Evolutionary conservation across 1,284 basidiomycete species (phyloP).

Genomic region (Cerioporus squamosus): DNA sequence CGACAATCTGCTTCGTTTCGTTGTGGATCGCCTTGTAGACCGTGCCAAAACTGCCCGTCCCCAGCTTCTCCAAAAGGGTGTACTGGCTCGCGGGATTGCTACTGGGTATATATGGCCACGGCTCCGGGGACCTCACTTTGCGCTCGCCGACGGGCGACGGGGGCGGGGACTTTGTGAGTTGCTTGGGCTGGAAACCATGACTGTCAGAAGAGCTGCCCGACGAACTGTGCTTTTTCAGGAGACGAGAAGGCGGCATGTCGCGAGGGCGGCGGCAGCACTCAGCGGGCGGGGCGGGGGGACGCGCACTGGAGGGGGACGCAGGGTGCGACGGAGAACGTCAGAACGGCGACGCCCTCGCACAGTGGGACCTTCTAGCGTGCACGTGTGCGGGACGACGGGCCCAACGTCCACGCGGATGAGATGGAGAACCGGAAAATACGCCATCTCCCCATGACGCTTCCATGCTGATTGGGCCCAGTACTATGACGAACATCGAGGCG

Average conservation of each 20-base stretch:
- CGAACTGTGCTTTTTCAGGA: slow-evolving; percentile 32
- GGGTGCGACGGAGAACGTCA: slow-evolving; percentile 16
- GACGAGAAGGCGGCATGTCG: slow-evolving; percentile 32
- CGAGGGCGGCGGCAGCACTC: slow-evolving; percentile 12
- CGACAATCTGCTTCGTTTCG: slow-evolving; percentile 91
- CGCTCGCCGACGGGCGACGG: slow-evolving; percentile 49
- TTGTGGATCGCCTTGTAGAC: slow-evolving; percentile 98
- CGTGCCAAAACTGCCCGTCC: slow-evolving; percentile 96
- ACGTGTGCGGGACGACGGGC: slow-evolving; percentile 24
- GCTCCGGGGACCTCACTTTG: slow-evolving; percentile 52
- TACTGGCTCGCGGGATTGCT: slow-evolving; percentile 89
- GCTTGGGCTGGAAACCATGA: slow-evolving; percentile 44
- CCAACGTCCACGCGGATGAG: slow-evolving; percentile 20
- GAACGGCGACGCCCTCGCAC: slow-evolving; percentile 15
- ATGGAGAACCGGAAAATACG: slow-evolving; percentile 15
- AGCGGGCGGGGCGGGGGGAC: slow-evolving; percentile 7
- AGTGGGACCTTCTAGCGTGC: slow-evolving; percentile 23
- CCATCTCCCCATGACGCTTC: slow-evolving; percentile 24
- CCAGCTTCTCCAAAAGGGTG: slow-evolving; percentile 92
- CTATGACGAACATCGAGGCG: slow-evolving; percentile 20
- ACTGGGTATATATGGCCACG: slow-evolving; percentile 65
- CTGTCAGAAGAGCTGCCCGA: slow-evolving; percentile 33
- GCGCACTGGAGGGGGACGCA: slow-evolving; percentile 9
- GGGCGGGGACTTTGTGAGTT: slow-evolving; percentile 50
- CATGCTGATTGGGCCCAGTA: slow-evolving; percentile 11